phyloP scores from a whole-genome alignment of 2,329 filamentous ascomycete species.

The Talaromyces atroroseus region DNA sequence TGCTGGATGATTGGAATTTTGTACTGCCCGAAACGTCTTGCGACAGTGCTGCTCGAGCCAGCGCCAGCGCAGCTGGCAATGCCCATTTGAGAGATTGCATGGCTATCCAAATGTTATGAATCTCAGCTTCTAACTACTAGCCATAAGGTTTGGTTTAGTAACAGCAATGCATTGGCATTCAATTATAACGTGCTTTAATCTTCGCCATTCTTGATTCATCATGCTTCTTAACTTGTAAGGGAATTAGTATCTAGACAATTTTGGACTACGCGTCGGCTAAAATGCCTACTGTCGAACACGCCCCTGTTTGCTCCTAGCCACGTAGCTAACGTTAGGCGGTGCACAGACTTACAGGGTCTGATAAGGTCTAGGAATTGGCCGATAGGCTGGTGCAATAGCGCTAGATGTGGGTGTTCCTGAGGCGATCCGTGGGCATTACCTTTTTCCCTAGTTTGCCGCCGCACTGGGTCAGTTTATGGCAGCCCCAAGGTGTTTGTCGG shows the following conservation, averaged over 20 bases:
- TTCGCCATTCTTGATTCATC: background rate
- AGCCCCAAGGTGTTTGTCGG: background rate
- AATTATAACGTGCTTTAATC: background rate
- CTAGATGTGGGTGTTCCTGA: background rate
- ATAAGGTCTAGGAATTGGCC: background rate
- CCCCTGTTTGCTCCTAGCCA: background rate
- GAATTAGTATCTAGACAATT: background rate
- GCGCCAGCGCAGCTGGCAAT: background rate
- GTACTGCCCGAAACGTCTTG: conserved; percentile 9
- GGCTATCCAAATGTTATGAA: background rate
- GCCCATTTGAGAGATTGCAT: background rate
- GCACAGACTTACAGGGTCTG: background rate
- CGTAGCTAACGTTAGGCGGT: background rate
- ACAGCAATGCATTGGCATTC: background rate
- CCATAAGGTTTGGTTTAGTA: background rate
- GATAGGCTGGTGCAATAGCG: background rate
- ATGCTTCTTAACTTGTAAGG: background rate
- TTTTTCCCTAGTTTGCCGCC: background rate
- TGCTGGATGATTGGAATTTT: conserved; percentile 7
- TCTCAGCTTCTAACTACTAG: background rate
- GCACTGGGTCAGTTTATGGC: background rate
- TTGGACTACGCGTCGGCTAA: conserved; percentile 1
- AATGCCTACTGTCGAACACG: background rate
- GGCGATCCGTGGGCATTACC: background rate
- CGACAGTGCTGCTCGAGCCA: background rate